phyloP scores from a whole-genome alignment of 345 rosid species.

The Rhizophora mangle region DNA sequence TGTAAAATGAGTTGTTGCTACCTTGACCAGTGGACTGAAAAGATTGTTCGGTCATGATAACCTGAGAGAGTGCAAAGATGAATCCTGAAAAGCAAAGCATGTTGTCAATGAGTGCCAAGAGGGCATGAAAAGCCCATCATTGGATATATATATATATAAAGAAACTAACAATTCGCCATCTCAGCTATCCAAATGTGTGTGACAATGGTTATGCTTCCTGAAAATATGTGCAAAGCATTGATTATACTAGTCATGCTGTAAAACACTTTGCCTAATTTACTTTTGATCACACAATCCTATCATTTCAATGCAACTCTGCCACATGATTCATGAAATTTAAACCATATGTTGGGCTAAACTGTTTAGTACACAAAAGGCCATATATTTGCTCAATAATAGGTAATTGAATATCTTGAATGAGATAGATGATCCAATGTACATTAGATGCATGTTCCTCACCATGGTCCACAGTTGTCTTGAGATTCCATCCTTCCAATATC shows the following conservation, averaged over 20 bases:
- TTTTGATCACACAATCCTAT: background rate
- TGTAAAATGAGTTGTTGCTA: conserved; percentile 23
- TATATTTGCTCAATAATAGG: no score
- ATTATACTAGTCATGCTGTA: background rate
- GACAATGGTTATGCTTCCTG: background rate
- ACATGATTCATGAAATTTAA: background rate
- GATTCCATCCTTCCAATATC: conserved; percentile 54
- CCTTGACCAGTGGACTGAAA: conserved; percentile 98
- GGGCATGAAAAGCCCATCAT: background rate
- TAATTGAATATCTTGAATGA: background rate
- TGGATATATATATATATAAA: background rate
- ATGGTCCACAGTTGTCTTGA: conserved; percentile 66
- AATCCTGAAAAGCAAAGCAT: conserved; percentile 50
- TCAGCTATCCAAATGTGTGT: background rate
- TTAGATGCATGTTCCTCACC: conserved; percentile 51
- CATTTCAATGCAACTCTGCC: background rate
- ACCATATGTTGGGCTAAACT: background rate
- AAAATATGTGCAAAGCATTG: background rate
- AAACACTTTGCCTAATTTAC: no score
- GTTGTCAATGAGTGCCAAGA: background rate
- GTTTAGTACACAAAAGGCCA: no score
- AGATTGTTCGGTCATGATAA: conserved; percentile 89
- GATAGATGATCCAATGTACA: conserved; percentile 12
- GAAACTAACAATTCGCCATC: background rate
- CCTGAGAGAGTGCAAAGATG: conserved; percentile 83